Base-by-base conservation (phyloP, 805 yeast species). In the Grigorovia transvaalensis region DNA sequence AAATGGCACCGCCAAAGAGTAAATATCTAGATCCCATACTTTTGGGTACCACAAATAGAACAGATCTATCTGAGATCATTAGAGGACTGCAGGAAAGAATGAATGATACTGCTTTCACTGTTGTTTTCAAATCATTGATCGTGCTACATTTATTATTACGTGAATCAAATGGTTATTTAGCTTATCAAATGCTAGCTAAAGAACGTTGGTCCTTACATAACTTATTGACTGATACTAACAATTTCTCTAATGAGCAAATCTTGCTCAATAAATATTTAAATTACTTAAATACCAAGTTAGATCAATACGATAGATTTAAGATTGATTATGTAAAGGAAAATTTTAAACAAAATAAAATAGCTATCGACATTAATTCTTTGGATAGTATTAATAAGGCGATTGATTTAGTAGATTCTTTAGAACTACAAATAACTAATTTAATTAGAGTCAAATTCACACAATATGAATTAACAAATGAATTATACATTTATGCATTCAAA, bases 1-100 rank as follows among this genome's bases (percentile, higher is more conserved):
- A 82, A 80, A 78, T 88, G 71, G 98, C 98, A 11, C 96, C 98
- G n/a, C 99, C 99, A 7, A 93, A 93, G 70, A 85, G 95, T 42
- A 93, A 93, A 67, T 93, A 93, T 65, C 81, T 93, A 50, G 98
- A 91, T 71, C 98, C 98, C 1, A 88, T 93, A 50, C 74, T 93
- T 35, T 76, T 72, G 46, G 74, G 76, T 8, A 70, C 78, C 0
- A 57, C 70, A 12, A 59, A 61, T 48, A 63, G 59, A 18, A 60
- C 56, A 5, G 76, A 86, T 57, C 82, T 91, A 60, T 73, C 74
- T 53, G 79, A 82, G 19, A 83, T 90, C 41, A 81, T 90, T 81
- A 73, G 75, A 48, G 74, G 86, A 1, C 70, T 91, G 51, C 74
- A 74, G 35, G 61, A 65, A 17, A 72, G 96, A 49, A 73, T 89